These are phyloP conservation scores for Cryphonectria nitschkei DNA, from an alignment of 2,329 filamentous ascomycete species.

Conservation along the genomic window DNA sequence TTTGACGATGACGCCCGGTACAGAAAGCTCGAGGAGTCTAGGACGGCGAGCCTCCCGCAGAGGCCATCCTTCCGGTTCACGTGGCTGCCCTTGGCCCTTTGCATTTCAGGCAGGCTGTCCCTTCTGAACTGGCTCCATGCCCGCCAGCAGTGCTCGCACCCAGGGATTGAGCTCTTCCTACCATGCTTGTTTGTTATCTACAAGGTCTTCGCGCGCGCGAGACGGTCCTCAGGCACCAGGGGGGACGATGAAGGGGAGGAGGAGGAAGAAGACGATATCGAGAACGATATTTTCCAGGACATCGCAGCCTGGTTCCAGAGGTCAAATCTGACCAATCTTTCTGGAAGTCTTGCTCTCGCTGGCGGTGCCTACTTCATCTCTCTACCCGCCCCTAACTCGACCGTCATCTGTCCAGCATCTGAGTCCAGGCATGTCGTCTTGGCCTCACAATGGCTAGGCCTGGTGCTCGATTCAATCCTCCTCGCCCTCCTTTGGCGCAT, in stretches of 20 bases:
- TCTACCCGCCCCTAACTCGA: slow-evolving; percentile 48
- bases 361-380: slow-evolving; percentile 48
- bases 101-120: slow-evolving; percentile 53
- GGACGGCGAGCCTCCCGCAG: slow-evolving; percentile 44
- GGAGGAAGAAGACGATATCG: slow-evolving; percentile 51
- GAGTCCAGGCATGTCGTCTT: slow-evolving; percentile 45
- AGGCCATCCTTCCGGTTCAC: slow-evolving; percentile 51
- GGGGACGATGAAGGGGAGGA: slow-evolving; percentile 38
- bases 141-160: slow-evolving; percentile 54
- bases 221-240: slow-evolving; percentile 33
- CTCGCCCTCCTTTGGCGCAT: slow-evolving; percentile 55
- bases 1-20: slow-evolving; percentile 41
- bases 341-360: slow-evolving; percentile 45
- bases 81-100: slow-evolving; percentile 47
- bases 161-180: slow-evolving; percentile 56
- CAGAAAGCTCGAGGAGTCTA: slow-evolving; percentile 40
- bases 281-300: slow-evolving; percentile 53
- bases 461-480: slow-evolving; percentile 52
- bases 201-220: slow-evolving; percentile 46
- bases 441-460: slow-evolving; percentile 48
- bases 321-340: slow-evolving; percentile 44
- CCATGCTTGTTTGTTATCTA: slow-evolving; percentile 49
- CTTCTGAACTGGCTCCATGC: slow-evolving; percentile 50
- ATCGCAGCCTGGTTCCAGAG: slow-evolving; percentile 50
- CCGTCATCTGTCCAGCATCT: slow-evolving; percentile 54